phyloP scores from a whole-genome alignment of 352 stramenopile genomes.

The Pythium aquatile region DNA sequence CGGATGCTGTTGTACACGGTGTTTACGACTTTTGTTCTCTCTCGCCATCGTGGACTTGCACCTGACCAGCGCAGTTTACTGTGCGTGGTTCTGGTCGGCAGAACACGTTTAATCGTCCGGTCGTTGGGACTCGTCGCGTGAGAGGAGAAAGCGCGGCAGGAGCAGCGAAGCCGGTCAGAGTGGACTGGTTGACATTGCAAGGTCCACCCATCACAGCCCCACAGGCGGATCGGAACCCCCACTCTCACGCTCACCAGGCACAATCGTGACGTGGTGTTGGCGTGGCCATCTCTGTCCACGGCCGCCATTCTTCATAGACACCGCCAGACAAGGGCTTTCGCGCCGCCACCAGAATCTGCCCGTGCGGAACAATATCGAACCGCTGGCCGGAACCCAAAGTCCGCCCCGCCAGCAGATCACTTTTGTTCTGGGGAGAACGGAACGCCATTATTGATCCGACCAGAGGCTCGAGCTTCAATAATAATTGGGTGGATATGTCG shows the following conservation, averaged over 20 bases:
- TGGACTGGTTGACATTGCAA: not conserved
- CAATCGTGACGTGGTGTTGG: not conserved
- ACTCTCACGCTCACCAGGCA: not conserved
- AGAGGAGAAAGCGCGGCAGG: constrained; percentile 1
- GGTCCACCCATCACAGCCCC: not conserved
- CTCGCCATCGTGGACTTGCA: not conserved
- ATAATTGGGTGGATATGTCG: constrained; percentile 7
- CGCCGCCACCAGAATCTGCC: not conserved
- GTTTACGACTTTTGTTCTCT: not conserved
- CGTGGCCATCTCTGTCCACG: not conserved
- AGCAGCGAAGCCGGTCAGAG: not conserved
- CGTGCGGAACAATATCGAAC: not conserved
- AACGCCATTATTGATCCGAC: not conserved
- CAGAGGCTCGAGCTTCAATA: not conserved
- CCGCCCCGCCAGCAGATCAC: no score
- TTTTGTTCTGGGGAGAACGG: not conserved
- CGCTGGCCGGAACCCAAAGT: not conserved
- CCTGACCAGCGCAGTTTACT: not conserved
- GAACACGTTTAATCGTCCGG: not conserved
- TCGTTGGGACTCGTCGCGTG: not conserved
- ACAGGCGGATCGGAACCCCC: not conserved
- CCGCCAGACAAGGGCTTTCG: not conserved
- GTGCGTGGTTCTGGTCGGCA: not conserved
- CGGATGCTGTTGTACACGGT: not conserved
- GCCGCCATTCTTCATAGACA: no score